Evolutionary conservation across 108 stramenopile species (phyloP), one percentile per base, ranked within the genome.

Genomic region (Cylindrotheca closterium): DNA sequence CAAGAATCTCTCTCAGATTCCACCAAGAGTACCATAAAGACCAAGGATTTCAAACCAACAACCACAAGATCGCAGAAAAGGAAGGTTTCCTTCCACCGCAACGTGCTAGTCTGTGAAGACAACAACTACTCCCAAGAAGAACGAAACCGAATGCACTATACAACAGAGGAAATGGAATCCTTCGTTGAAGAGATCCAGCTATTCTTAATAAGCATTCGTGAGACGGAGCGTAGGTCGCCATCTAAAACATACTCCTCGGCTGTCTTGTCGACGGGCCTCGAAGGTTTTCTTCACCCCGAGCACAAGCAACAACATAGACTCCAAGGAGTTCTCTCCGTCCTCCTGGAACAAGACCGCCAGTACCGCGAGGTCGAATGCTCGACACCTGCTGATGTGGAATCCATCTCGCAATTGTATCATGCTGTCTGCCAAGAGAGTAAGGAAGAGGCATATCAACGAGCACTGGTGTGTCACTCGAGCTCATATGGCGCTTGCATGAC

Each of bases 301-400:
- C 31, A 58, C 29, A 58, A 58, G 34, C 18, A 10, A n/a, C 33
- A 42, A n/a, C 29, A 58, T 34, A 58, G 37, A 21, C 21, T 58
- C 17, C 58, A 12, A 2, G 58, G 19, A n/a, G 58, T 58, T 4
- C 37, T 58, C 32, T 10, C 58, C 22, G 58, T 58, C 8, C 34
- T 58, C 3, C 32, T 58, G 58, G 58, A 58, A 58, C 58, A 58
- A 42, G 58, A 58, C 37, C 58, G 58, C 2, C 58, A 58, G 37
- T 28, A 37, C 34, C 32, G 32, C 32, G 58, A 58, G 21, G 10
- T 42, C 15, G 37, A 15, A 42, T 42, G 15, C 37, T 42, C 15
- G 7, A 42, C 37, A 42, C 37, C 37, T 42, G 15, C 15, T 15
- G 37, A 42, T 42, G 7, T 42, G 10, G 37, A 42, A 10, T 7